phyloP scores from a whole-genome alignment of 1,139 yeast genomes.

The Groenewaldozyma auringiensis region DNA sequence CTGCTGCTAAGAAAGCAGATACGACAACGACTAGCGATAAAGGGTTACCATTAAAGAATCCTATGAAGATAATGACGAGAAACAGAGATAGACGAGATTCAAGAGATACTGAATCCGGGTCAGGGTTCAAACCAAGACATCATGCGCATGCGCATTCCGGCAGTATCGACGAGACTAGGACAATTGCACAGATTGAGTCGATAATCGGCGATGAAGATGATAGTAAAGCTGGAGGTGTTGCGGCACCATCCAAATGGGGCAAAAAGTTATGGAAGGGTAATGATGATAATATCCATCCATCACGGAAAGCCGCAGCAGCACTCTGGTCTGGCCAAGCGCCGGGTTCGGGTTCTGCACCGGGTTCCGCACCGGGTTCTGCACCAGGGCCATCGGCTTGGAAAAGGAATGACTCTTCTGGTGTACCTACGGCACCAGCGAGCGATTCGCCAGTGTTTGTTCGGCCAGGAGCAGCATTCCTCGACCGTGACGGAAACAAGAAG shows the following conservation, averaged over 20 bases:
- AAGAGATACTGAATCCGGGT: background rate
- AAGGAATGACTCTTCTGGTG: background rate
- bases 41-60: too few relatives aligned
- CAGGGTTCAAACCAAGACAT: background rate
- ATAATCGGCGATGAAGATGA: conserved; percentile 13
- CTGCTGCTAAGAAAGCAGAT: background rate
- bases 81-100: background rate
- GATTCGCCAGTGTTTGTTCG: background rate
- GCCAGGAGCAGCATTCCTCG: background rate
- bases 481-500: background rate
- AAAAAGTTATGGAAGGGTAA: conserved; percentile 1
- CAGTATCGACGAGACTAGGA: conserved; percentile 12
- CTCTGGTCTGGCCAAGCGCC: too few relatives aligned
- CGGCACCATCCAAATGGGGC: background rate
- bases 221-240: background rate
- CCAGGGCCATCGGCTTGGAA: background rate
- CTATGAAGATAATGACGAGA: background rate
- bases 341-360: too few relatives aligned
- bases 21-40: background rate
- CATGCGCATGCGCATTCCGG: conserved; percentile 4
- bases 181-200: conserved; percentile 14
- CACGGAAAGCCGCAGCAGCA: background rate
- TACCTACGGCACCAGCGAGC: conserved; percentile 1
- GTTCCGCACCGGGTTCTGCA: background rate
- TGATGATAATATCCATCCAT: background rate